Evolutionary conservation across 805 yeast species (phyloP).

Genomic region (Wickerhamomyces strasburgensis): DNA sequence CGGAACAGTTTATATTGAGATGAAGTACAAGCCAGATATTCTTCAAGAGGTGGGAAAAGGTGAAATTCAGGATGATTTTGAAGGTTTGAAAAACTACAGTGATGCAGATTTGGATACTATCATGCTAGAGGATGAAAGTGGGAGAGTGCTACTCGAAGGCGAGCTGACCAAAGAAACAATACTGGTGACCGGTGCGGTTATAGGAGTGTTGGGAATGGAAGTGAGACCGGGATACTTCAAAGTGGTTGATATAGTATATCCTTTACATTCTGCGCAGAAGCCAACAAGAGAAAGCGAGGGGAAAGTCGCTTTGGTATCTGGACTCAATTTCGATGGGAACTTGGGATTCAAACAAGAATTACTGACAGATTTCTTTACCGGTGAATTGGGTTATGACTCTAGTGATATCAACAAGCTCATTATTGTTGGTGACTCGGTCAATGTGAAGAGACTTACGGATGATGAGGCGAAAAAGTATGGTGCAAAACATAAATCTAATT

Average conservation of each 20-base stretch:
- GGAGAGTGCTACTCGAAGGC: constrained; percentile 72
- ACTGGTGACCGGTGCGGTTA: constrained; percentile 84
- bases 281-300: constrained; percentile 16
- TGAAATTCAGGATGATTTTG: constrained; percentile 35
- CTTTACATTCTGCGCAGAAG: constrained; percentile 56
- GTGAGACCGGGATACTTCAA: constrained; percentile 78
- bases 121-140: constrained; percentile 89
- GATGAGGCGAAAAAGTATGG: constrained; percentile 35
- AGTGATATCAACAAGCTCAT: constrained; percentile 45
- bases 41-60: constrained; percentile 70
- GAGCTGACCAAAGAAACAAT: constrained; percentile 47
- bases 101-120: constrained; percentile 55
- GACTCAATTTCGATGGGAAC: constrained; percentile 52
- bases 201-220: constrained; percentile 85
- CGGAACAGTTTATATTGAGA: constrained; percentile 82
- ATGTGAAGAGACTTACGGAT: constrained; percentile 9
- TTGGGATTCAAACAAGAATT: constrained; percentile 46
- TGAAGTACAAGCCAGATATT: constrained; percentile 81
- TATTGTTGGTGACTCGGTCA: constrained; percentile 69
- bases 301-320: constrained; percentile 72
- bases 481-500: constrained; percentile 48
- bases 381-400: constrained; percentile 50
- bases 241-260: constrained; percentile 74
- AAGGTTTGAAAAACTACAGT: constrained; percentile 39
- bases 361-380: constrained; percentile 64